phyloP scores from a whole-genome alignment of 352 stramenopile species.

The Phytophthora ramorum region DNA sequence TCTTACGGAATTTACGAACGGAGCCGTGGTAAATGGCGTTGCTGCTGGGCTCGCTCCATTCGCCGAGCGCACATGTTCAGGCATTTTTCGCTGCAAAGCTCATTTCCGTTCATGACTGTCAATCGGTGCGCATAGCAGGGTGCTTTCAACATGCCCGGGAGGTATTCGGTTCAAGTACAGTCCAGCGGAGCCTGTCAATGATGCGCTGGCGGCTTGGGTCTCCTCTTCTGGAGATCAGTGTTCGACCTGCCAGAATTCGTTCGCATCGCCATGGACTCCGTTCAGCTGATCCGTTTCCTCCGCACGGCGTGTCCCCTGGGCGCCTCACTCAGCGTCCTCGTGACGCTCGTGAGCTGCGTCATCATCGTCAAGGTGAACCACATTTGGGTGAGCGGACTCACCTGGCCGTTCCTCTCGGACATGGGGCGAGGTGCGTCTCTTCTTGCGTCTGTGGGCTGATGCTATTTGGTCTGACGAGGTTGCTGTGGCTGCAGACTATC shows the following conservation, averaged over 20 bases:
- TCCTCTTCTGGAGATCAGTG: constrained; percentile 13
- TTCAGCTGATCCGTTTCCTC: constrained; percentile 26
- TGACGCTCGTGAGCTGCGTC: constrained; percentile 59
- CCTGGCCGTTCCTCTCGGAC: constrained; percentile 70
- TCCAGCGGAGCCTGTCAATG: constrained; percentile 19
- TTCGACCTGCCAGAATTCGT: constrained; percentile 16
- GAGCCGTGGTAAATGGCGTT: not conserved
- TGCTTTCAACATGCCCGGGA: not conserved
- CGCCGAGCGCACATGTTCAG: constrained; percentile 25
- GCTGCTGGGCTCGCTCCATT: not conserved
- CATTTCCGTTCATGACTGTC: constrained; percentile 20
- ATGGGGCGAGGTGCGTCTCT: constrained; percentile 55
- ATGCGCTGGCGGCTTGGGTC: constrained; percentile 1
- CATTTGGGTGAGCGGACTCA: constrained; percentile 61
- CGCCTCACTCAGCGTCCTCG: constrained; percentile 48
- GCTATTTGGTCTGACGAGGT: constrained; percentile 1
- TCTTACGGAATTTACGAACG: too few species aligned
- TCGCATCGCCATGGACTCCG: constrained; percentile 25
- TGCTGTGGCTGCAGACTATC: constrained; percentile 35
- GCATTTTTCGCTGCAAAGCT: constrained; percentile 36
- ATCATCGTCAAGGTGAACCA: constrained; percentile 63
- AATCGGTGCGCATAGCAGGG: constrained; percentile 4
- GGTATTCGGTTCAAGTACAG: constrained; percentile 33
- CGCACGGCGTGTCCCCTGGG: constrained; percentile 44
- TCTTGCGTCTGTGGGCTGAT: not conserved